Percentiles rank a stretch among this genome's conserved stretches.
These are phyloP conservation scores for Aureobasidium sp. DNA, from an alignment of 2,329 filamentous ascomycete genomes.

Conservation along the genomic window DNA sequence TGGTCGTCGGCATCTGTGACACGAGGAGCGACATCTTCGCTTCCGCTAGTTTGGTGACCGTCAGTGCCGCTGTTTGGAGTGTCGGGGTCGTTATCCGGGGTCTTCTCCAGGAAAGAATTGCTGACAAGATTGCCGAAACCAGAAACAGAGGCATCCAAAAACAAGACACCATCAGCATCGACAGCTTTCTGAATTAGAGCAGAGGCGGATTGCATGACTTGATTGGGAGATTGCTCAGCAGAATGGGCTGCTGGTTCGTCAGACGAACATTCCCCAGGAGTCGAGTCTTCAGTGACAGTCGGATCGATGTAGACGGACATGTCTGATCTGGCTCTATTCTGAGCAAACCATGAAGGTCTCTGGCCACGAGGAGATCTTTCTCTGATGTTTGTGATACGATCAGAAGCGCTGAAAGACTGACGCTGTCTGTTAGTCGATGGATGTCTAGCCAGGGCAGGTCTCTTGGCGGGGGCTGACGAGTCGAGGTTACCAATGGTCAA, in stretches of 20 bases:
- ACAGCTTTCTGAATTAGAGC: conserved; percentile 40
- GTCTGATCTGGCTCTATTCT: neutral
- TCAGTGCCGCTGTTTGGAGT: neutral
- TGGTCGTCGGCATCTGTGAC: neutral
- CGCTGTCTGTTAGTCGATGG: neutral
- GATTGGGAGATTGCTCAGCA: neutral
- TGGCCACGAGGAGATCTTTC: neutral
- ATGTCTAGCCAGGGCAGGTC: neutral
- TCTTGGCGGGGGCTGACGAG: neutral
- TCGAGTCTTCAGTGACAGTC: neutral
- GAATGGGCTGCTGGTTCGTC: neutral
- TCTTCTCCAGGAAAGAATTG: neutral
- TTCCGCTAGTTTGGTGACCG: neutral
- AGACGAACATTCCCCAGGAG: neutral
- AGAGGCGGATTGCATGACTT: conserved; percentile 37
- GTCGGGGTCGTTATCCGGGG: neutral
- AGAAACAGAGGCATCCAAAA: conserved; percentile 28
- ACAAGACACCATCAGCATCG: conserved; percentile 40
- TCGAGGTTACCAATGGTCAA: neutral
- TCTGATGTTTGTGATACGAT: neutral
- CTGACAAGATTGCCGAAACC: conserved; percentile 20
- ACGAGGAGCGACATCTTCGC: neutral
- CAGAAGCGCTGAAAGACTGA: neutral
- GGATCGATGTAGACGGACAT: neutral
- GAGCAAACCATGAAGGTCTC: neutral